Base-by-base conservation (phyloP, 495 filamentous ascomycete genomes). In the Pyronema domesticum region DNA sequence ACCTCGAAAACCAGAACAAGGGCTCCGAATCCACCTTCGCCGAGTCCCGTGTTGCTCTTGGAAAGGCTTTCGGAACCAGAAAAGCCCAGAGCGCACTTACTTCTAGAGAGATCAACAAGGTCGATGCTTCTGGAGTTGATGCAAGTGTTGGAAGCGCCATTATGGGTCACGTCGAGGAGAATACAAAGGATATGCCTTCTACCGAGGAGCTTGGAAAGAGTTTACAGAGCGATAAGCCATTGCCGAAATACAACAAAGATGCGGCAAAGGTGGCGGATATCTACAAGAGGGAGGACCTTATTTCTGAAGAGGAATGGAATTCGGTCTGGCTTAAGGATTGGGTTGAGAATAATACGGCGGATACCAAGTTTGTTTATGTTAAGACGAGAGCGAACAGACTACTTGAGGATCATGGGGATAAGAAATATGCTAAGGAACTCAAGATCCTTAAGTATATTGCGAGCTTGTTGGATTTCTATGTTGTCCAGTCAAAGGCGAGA, bases 21-120 rank as follows among this genome's bases (percentile, higher is more conserved):
- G 50, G 50, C 1, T 53, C 18, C 14, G 13, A 43, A 45, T 44
- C n/a, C n/a, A 55, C 46, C n/a, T 40, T 61, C 14, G 33, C 42
- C n/a, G 62, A 64, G 35, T 58, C 56, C 11, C 56, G 62, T 3
- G 60, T 58, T 44, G 77, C 79, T 37, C 81, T 98, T 5, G 91
- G 87, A 57, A 77, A 86, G 61, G 80, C 82, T 47, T 98, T 98
- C 70, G 93, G 91, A 58, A 94, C 87, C 36, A 93, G 86, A 71
- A 93, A 93, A 70, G 80, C 93, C 2, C 83, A 83, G 73, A 94
- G 94, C 69, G 83, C 82, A 1, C 79, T 65, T 3, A 35, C 49
- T 10, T 51, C 46, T 0, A 37, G 63, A 9, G 62, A 65, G 14
- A 50, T 65, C 53, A 65, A 65, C 40, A 57, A 55, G 44, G 56